Percentiles rank a stretch among this genome's conserved stretches.
These are phyloP conservation scores for Papilionanthe hybrid DNA, from an alignment of 116 monocot genomes.

Conservation along the genomic window DNA sequence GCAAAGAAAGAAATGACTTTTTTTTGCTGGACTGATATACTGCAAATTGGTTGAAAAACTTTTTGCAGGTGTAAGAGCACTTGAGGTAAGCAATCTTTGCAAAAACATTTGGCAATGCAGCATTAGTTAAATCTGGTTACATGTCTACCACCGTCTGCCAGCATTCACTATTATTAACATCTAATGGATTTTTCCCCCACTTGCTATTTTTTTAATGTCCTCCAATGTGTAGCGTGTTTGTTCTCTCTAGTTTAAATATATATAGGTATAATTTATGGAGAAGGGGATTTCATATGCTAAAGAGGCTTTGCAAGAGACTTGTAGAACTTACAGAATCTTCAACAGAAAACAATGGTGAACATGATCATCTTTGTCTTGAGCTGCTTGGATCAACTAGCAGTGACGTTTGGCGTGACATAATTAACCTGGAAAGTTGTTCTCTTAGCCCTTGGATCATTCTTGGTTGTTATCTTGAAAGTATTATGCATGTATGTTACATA, in stretches of 20 bases:
- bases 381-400: constrained; percentile 35
- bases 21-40: no score
- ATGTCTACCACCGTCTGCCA: not conserved
- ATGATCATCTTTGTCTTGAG: constrained; percentile 28
- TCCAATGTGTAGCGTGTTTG: not conserved
- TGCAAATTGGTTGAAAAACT: no score
- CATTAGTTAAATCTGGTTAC: not conserved
- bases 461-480: constrained; percentile 83
- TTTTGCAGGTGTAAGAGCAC: no score
- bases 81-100: constrained; percentile 34
- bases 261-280: not conserved
- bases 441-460: constrained; percentile 77
- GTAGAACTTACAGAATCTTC: constrained; percentile 7
- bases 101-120: not conserved
- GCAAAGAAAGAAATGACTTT: no score
- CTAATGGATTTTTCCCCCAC: not conserved
- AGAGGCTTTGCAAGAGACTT: constrained; percentile 33
- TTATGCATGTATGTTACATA: constrained; percentile 52
- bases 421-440: constrained; percentile 24
- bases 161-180: not conserved
- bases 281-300: constrained; percentile 72
- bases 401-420: constrained; percentile 53
- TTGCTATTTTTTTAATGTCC: not conserved
- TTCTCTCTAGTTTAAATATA: not conserved
- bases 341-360: not conserved